Conservation (phyloP, 345 rosid species). For the Laguncularia racemosa region DNA sequence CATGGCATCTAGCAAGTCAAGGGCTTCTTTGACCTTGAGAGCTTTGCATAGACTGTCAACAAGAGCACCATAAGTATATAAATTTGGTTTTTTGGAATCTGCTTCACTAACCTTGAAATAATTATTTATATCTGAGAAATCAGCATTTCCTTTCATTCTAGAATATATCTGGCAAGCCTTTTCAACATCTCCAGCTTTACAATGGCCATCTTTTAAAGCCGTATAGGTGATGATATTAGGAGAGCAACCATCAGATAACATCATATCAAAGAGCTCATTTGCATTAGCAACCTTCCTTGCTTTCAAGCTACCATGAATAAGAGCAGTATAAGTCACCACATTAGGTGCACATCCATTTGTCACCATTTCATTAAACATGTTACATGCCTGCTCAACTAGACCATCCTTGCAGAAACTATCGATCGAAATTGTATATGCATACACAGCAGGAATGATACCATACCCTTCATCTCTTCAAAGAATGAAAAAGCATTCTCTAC, state of each 20-base stretch:
- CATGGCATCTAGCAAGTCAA: constrained; percentile 68
- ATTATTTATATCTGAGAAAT: constrained; percentile 44
- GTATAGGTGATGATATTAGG: constrained; percentile 80
- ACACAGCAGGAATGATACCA: constrained; percentile 67
- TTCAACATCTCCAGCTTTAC: constrained; percentile 78
- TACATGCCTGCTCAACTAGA: constrained; percentile 75
- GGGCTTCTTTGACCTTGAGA: constrained; percentile 77
- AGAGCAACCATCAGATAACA: constrained; percentile 69
- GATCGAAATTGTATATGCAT: constrained; percentile 76
- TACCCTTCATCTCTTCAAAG: constrained; percentile 80
- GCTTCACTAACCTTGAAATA: constrained; percentile 45
- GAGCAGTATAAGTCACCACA: constrained; percentile 85
- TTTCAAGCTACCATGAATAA: constrained; percentile 88
- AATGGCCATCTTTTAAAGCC: constrained; percentile 86
- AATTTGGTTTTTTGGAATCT: constrained; percentile 56
- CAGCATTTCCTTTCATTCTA: constrained; percentile 54
- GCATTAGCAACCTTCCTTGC: constrained; percentile 56
- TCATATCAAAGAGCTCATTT: constrained; percentile 69
- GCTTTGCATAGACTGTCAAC: constrained; percentile 89
- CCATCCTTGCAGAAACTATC: constrained; percentile 88
- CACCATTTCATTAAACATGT: constrained; percentile 80
- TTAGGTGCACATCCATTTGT: constrained; percentile 71
- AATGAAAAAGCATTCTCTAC: constrained; percentile 75
- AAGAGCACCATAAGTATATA: constrained; percentile 84
- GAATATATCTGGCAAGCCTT: constrained; percentile 81